Conservation (phyloP, 306 rosid species). For the Fagus sylvatica region DNA sequence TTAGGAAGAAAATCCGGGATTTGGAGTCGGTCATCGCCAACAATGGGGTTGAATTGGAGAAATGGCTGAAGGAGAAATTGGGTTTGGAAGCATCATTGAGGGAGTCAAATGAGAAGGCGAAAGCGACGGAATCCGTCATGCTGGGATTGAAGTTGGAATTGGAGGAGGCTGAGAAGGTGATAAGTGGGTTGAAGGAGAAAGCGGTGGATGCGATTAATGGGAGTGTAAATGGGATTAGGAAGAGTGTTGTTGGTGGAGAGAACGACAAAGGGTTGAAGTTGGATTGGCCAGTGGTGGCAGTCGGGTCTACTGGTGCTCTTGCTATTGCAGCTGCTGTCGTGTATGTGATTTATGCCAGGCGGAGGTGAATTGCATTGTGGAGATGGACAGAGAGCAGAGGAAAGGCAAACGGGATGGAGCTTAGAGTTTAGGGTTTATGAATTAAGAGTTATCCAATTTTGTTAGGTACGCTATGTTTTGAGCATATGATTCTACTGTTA, state of each 20-base stretch:
- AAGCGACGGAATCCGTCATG: conserved; percentile 43
- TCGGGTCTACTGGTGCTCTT: conserved; percentile 69
- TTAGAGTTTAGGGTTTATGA: conserved; percentile 54
- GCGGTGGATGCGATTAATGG: conserved; percentile 42
- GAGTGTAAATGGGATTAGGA: conserved; percentile 41
- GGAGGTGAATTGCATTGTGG: conserved; percentile 40
- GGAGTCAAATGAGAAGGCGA: conserved; percentile 49
- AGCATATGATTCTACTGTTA: conserved; percentile 50
- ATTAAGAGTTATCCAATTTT: conserved; percentile 60
- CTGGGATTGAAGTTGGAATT: conserved; percentile 51
- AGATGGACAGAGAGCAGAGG: conserved; percentile 10
- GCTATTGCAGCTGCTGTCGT: conserved; percentile 45
- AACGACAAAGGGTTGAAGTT: conserved; percentile 42
- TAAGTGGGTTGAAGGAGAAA: conserved; percentile 53
- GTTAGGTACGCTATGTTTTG: conserved; percentile 45
- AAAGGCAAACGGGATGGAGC: conserved; percentile 21
- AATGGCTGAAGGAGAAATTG: conserved; percentile 44
- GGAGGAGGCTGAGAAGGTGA: conserved; percentile 51
- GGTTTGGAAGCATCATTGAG: conserved; percentile 44
- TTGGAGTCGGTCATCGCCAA: conserved; percentile 39
- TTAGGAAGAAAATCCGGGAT: conserved; percentile 45
- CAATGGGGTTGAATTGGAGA: conserved; percentile 39
- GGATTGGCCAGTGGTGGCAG: conserved; percentile 66
- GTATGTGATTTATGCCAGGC: conserved; percentile 48
- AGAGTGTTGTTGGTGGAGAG: conserved; percentile 37